These are phyloP conservation scores for Phytopythium aichiense DNA, from an alignment of 352 stramenopile genomes.

Conservation along the genomic window DNA sequence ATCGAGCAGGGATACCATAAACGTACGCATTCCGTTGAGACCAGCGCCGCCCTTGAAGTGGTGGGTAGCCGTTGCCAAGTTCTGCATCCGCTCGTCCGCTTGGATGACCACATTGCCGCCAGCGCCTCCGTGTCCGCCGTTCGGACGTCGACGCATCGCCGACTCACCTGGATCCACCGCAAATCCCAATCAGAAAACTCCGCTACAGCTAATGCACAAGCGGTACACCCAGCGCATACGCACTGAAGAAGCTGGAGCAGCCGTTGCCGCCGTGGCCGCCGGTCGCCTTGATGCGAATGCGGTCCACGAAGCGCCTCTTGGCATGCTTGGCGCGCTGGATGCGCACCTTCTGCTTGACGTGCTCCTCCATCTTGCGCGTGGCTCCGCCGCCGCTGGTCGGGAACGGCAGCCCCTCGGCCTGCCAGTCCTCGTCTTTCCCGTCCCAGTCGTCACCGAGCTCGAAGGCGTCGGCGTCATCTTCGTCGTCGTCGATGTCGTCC, in stretches of 20 bases:
- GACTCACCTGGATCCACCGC: conserved; percentile 30
- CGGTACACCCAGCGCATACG: not conserved
- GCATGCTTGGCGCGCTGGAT: conserved; percentile 80
- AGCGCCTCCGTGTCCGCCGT: conserved; percentile 80
- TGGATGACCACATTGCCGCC: conserved; percentile 77
- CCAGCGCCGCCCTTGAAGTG: conserved; percentile 78
- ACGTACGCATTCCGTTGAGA: conserved; percentile 82
- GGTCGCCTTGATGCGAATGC: conserved; percentile 86
- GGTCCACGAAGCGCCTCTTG: conserved; percentile 89
- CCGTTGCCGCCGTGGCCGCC: conserved; percentile 86
- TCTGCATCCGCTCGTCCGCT: conserved; percentile 74
- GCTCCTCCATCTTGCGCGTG: conserved; percentile 59
- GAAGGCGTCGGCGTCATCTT: conserved; percentile 32
- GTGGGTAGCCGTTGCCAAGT: conserved; percentile 80
- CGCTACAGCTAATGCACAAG: not conserved
- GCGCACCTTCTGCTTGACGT: conserved; percentile 86
- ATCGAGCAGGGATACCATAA: not conserved
- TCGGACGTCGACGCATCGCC: conserved; percentile 72
- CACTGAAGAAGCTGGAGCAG: conserved; percentile 84
- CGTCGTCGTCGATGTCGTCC: conserved; percentile 35
- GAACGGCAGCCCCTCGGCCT: not conserved
- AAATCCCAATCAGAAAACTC: not conserved
- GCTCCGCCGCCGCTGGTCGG: conserved; percentile 14
- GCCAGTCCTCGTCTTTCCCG: conserved; percentile 10
- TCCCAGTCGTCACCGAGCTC: conserved; percentile 25